These are phyloP conservation scores for Fusarium floridanum DNA, from an alignment of 2,329 filamentous ascomycete genomes.

Conservation along the genomic window DNA sequence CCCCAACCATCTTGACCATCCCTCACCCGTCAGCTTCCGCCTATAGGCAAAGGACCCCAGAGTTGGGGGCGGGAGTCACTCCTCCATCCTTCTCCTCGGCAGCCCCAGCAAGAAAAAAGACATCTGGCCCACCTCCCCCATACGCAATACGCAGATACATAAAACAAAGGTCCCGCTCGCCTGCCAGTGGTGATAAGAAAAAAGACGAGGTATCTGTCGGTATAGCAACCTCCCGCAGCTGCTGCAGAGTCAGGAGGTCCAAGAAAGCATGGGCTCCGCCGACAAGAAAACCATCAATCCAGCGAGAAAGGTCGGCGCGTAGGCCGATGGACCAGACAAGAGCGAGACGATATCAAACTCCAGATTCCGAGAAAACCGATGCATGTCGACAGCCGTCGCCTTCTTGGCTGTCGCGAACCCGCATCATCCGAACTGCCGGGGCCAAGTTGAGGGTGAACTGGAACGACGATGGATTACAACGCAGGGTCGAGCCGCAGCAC, in stretches of 20 bases:
- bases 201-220: conserved; percentile 45
- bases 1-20: conserved; percentile 41
- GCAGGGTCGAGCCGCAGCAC: conserved; percentile 48
- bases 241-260: conserved; percentile 31
- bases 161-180: conserved; percentile 52
- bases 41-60: conserved; percentile 42
- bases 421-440: conserved; percentile 52
- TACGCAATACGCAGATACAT: conserved; percentile 52
- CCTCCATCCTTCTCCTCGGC: conserved; percentile 45
- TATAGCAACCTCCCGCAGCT: conserved; percentile 34
- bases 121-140: conserved; percentile 49
- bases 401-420: conserved; percentile 49
- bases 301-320: conserved; percentile 42
- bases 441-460: conserved; percentile 46
- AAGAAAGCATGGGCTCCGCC: conserved; percentile 35
- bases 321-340: conserved; percentile 47
- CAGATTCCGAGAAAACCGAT: conserved; percentile 57
- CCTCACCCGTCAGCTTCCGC: conserved; percentile 49
- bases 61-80: conserved; percentile 43
- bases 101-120: conserved; percentile 45
- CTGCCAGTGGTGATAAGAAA: conserved; percentile 50
- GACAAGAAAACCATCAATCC: conserved; percentile 46
- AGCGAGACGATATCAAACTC: conserved; percentile 58
- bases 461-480: conserved; percentile 53
- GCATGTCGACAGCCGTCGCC: conserved; percentile 51